Evolutionary conservation across 2,329 filamentous ascomycete genomes (phyloP).

Genomic region (Fusarium chaquense): DNA sequence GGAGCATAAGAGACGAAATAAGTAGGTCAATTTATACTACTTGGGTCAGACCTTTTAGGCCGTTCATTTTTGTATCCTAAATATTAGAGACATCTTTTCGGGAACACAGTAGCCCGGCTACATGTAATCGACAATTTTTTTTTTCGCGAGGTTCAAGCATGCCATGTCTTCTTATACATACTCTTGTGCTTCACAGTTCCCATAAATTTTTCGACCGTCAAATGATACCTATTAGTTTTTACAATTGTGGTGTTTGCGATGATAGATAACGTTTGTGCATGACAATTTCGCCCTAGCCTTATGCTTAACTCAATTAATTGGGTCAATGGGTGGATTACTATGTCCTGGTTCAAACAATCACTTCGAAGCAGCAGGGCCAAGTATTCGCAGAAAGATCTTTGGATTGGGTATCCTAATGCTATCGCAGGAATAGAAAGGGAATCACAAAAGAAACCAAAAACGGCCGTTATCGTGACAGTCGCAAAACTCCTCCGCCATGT

Average conservation of each 20-base stretch:
- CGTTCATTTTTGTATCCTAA: too few relatives aligned
- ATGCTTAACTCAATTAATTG: slow-evolving; percentile 3
- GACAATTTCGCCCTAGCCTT: not conserved
- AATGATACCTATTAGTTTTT: not conserved
- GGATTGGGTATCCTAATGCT: slow-evolving; percentile 49
- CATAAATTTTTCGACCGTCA: not conserved
- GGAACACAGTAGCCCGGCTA: not conserved
- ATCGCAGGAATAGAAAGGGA: slow-evolving; percentile 24
- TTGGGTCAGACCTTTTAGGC: too few relatives aligned
- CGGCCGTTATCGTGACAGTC: slow-evolving; percentile 28
- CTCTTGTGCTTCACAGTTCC: not conserved
- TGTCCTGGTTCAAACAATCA: not conserved
- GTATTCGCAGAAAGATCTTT: slow-evolving; percentile 13
- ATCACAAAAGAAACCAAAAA: slow-evolving; percentile 29
- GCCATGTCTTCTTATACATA: not conserved
- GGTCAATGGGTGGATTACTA: not conserved
- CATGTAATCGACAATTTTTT: not conserved
- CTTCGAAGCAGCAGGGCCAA: not conserved
- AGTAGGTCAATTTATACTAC: too few relatives aligned
- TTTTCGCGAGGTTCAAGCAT: not conserved
- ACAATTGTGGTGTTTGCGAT: not conserved
- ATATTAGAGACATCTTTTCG: too few relatives aligned
- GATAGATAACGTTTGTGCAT: not conserved
- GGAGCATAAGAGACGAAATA: too few relatives aligned
- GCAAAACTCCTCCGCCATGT: slow-evolving; percentile 12